Evolutionary conservation across 805 yeast genomes (phyloP).

Genomic region (Saturnispora sekii): DNA sequence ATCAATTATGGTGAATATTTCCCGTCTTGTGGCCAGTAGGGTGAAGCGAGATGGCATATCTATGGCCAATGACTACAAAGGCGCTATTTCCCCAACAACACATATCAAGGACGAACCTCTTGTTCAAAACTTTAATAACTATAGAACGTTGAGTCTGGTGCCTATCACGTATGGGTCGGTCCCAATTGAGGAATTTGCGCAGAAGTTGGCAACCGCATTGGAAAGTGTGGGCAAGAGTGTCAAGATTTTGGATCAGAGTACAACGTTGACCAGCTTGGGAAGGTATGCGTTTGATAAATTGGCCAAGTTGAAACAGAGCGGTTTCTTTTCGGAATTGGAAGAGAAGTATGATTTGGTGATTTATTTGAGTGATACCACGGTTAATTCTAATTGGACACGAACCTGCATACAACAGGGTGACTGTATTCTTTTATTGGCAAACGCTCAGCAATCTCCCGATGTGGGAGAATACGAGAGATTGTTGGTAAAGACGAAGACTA

Average conservation of each 20-base stretch:
- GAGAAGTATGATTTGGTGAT: slow-evolving; percentile 82
- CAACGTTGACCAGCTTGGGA: slow-evolving; percentile 73
- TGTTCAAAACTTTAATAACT: slow-evolving; percentile 36
- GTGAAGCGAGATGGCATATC: slow-evolving; percentile 15
- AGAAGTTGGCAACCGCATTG: slow-evolving; percentile 59
- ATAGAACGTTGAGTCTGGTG: slow-evolving; percentile 74
- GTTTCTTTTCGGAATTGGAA: slow-evolving; percentile 84
- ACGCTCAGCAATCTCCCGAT: slow-evolving; percentile 62
- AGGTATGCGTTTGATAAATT: slow-evolving; percentile 87
- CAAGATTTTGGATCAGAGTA: slow-evolving; percentile 73
- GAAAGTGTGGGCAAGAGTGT: slow-evolving; percentile 64
- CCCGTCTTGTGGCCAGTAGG: slow-evolving; percentile 71
- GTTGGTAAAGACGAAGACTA: slow-evolving; percentile 62
- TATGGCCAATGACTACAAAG: slow-evolving; percentile 10
- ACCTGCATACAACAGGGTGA: slow-evolving; percentile 95
- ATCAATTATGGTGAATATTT: slow-evolving; percentile 79
- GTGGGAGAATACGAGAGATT: slow-evolving; percentile 82
- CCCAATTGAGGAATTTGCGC: slow-evolving; percentile 85
- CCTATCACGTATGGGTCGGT: slow-evolving; percentile 64
- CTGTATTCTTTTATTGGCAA: slow-evolving; percentile 81
- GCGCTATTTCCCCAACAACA: slow-evolving; percentile 19
- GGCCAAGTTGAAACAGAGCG: slow-evolving; percentile 76
- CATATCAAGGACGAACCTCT: slow-evolving; percentile 26
- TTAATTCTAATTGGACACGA: slow-evolving; percentile 79
- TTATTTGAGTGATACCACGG: slow-evolving; percentile 79